Base-by-base conservation (phyloP, 345 rosid genomes). In the Raphanus raphanistrum region DNA sequence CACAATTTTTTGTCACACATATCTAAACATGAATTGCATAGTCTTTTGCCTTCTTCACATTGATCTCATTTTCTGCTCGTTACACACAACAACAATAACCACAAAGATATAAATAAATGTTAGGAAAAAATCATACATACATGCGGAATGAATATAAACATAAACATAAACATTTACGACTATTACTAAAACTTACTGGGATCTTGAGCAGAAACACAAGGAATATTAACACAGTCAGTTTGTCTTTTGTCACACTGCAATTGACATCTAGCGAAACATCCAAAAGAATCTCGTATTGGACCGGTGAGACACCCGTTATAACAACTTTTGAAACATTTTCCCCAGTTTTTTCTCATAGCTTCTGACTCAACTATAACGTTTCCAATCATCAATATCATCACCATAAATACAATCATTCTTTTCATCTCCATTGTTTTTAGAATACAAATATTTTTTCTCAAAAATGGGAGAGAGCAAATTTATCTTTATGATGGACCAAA, bases 21-120 rank as follows among this genome's bases (percentile, higher is more conserved):
- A 10, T 66, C 25, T 13, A 13, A 55, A 27, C 62, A 74, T 55
- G 71, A 74, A 15, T 74, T 8, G 6, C 43, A 38, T 21, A 66
- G 1, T 0, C 13, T 7, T 0, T 6, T 5, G 8, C 13, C 8
- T 27, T 55, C 4, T 74, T 0, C 25, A 4, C 71, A 36, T 36
- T 31, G 16, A 11, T 3, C 1, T 66, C 3, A 17, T 15, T 66
- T 26, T 4, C 38, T 55, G 57, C 57, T 12, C 25, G 29, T 52
- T 11, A 26, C 35, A 64, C 50, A 63, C 35, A 21, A 21, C 21
- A 21, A 21, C 21, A 21, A 21, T 21, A 21, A 21, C 21, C 21
- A 21, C 21, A 21, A 21, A 21, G 21, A 21, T 21, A 21, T 21
- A 21, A 21, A 21, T 21, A 21, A 21, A 21, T 21, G 21, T 21